phyloP scores from a whole-genome alignment of 139 green algal species.

The Nannochloris sp. region DNA sequence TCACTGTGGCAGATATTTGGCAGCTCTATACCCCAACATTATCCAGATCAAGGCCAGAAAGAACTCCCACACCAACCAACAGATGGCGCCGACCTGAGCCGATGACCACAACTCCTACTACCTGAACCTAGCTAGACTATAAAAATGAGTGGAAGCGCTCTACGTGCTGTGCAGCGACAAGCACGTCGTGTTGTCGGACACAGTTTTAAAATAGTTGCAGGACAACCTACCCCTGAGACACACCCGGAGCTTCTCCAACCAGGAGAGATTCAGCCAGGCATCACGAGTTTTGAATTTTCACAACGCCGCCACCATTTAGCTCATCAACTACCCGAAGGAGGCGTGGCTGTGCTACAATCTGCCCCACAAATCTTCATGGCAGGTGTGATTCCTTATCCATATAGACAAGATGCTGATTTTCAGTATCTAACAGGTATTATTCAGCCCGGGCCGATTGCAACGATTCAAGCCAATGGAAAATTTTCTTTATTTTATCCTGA shows the following conservation, averaged over 20 bases:
- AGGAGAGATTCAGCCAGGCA: slow-evolving; percentile 53
- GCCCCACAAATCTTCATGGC: slow-evolving; percentile 54
- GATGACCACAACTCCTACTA: too few species aligned
- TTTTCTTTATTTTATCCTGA: slow-evolving; percentile 45
- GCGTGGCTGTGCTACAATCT: slow-evolving; percentile 58
- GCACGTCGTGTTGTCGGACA: too few species aligned
- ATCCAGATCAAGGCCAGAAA: too few species aligned
- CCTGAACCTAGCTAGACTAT: too few species aligned
- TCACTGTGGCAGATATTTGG: slow-evolving; percentile 10
- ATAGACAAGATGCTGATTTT: slow-evolving; percentile 77
- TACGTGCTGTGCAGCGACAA: too few species aligned
- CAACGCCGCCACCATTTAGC: slow-evolving; percentile 39
- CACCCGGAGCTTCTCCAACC: slow-evolving; percentile 37
- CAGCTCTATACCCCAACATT: background rate
- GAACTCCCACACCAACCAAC: too few species aligned
- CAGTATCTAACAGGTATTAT: slow-evolving; percentile 80
- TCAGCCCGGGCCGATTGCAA: slow-evolving; percentile 51
- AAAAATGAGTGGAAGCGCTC: too few species aligned
- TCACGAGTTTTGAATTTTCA: slow-evolving; percentile 47
- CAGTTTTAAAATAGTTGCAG: slow-evolving; percentile 16
- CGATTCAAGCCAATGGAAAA: slow-evolving; percentile 7
- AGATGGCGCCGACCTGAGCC: too few species aligned
- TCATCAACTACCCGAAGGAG: slow-evolving; percentile 42
- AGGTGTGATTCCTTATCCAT: slow-evolving; percentile 77
- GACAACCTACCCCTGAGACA: slow-evolving; percentile 44